These are phyloP conservation scores for Torulaspora franciscae DNA, from an alignment of 805 yeast species.

Conservation along the genomic window DNA sequence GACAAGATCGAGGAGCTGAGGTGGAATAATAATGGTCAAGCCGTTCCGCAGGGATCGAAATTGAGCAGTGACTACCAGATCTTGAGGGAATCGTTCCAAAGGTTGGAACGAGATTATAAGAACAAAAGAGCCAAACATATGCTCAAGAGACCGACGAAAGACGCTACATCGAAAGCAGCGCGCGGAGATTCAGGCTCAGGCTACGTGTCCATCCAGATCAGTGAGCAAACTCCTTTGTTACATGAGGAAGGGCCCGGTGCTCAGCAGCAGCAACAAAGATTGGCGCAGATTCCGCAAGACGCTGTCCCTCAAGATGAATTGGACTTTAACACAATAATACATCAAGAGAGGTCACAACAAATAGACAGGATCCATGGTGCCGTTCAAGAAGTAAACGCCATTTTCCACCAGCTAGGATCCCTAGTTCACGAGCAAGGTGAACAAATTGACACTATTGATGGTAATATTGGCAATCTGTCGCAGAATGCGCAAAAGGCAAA, in stretches of 20 bases:
- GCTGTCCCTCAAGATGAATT: slow-evolving; percentile 45
- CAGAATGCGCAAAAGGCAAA: slow-evolving; percentile 65
- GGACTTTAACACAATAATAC: slow-evolving; percentile 57
- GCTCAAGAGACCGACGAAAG: slow-evolving; percentile 6
- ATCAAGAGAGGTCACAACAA: slow-evolving; percentile 70
- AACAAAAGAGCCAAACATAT: slow-evolving; percentile 39
- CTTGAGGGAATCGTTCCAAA: slow-evolving; percentile 44
- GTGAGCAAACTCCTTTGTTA: slow-evolving; percentile 42
- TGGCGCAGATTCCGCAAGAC: slow-evolving; percentile 36
- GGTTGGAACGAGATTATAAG: slow-evolving; percentile 43
- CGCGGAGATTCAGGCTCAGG: slow-evolving; percentile 18
- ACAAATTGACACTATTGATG: slow-evolving; percentile 78
- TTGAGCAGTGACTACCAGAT: slow-evolving; percentile 52
- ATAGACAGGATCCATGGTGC: slow-evolving; percentile 70
- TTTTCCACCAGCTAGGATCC: slow-evolving; percentile 73
- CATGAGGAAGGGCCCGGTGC: slow-evolving; percentile 23
- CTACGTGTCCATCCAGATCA: slow-evolving; percentile 23
- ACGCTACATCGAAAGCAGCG: slow-evolving; percentile 11
- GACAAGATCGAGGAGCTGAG: slow-evolving; percentile 18
- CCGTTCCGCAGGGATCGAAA: slow-evolving; percentile 30
- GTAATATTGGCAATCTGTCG: slow-evolving; percentile 60
- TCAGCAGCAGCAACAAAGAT: slow-evolving; percentile 31
- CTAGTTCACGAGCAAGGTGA: slow-evolving; percentile 81
- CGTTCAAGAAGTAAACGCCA: slow-evolving; percentile 77
- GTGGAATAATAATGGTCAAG: slow-evolving; percentile 8